A percentile compares a stretch with the other conserved stretches of the same genome.
Evolutionary conservation across 768 basidiomycete species (phyloP).

Genomic region (Termitomyces sp.): DNA sequence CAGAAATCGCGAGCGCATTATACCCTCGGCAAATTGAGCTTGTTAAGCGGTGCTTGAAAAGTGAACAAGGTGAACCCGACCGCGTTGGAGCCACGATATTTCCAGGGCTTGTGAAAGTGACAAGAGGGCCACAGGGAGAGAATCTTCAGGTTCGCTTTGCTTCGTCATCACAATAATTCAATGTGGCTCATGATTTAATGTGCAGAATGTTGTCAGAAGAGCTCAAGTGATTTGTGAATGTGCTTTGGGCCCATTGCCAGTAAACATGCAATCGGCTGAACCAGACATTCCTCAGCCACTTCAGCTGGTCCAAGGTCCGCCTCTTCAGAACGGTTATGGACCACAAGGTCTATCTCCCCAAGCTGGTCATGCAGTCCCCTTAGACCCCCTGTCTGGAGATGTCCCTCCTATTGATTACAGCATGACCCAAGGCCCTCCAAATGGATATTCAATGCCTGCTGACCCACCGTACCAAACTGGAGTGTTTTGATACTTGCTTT

Average conservation of each 20-base stretch:
- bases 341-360: neutral
- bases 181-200: neutral
- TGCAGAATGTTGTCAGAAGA: constrained; percentile 67
- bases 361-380: neutral
- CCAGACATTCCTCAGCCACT: neutral
- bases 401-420: neutral
- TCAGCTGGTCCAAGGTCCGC: neutral
- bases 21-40: constrained; percentile 80
- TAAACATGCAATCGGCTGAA: constrained; percentile 13
- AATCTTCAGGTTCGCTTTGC: constrained; percentile 42
- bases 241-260: constrained; percentile 46
- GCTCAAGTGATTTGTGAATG: constrained; percentile 90
- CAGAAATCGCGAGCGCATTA: constrained; percentile 74
- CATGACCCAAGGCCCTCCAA: neutral
- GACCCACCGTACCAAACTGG: neutral
- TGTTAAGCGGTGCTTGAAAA: constrained; percentile 75
- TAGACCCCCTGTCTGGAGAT: neutral
- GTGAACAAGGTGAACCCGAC: constrained; percentile 70
- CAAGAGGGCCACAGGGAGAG: constrained; percentile 38
- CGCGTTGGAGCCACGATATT: constrained; percentile 83
- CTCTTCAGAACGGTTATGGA: neutral
- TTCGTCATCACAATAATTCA: constrained; percentile 5
- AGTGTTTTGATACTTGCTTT: neutral
- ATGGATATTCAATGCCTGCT: neutral
- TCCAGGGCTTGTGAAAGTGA: constrained; percentile 84